Evolutionary conservation across 352 stramenopile species (phyloP).

Genomic region (Pythium oligandrum): DNA sequence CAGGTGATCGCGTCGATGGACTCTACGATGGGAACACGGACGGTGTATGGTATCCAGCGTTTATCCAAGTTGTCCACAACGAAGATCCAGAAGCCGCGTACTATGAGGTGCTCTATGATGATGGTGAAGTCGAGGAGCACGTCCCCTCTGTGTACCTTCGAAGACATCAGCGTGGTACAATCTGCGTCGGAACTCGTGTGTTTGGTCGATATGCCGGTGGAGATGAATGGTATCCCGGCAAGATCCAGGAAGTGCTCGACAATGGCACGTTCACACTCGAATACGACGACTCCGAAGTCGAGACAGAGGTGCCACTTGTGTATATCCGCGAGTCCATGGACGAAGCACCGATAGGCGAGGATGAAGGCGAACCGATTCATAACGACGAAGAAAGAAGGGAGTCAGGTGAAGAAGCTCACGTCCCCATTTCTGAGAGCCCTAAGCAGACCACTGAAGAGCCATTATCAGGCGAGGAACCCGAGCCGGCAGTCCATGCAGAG

Average conservation of each 20-base stretch:
- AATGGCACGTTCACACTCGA: slow-evolving; percentile 65
- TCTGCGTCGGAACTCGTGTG: slow-evolving; percentile 68
- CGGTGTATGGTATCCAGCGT: slow-evolving; percentile 75
- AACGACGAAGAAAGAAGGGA: neutral
- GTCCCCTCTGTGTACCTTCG: slow-evolving; percentile 43
- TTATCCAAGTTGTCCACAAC: slow-evolving; percentile 30
- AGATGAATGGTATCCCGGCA: slow-evolving; percentile 66
- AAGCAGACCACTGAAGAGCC: too few species aligned
- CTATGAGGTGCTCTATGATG: slow-evolving; percentile 73
- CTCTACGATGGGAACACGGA: slow-evolving; percentile 78
- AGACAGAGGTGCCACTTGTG: slow-evolving; percentile 44
- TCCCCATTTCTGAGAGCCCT: too few species aligned
- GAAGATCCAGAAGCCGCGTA: slow-evolving; percentile 7
- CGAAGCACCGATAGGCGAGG: neutral
- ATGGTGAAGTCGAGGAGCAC: slow-evolving; percentile 53
- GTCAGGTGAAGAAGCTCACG: slow-evolving; percentile 27
- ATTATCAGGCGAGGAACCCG: too few species aligned
- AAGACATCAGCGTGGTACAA: slow-evolving; percentile 51
- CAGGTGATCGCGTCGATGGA: slow-evolving; percentile 65
- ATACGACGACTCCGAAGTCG: slow-evolving; percentile 81
- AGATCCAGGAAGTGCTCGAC: slow-evolving; percentile 54
- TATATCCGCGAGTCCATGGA: slow-evolving; percentile 39
- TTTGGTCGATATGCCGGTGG: slow-evolving; percentile 58
- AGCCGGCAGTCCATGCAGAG: too few species aligned
- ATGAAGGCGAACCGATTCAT: neutral